phyloP scores from a whole-genome alignment of 2,329 filamentous ascomycete species.

The Talaromyces sp. region DNA sequence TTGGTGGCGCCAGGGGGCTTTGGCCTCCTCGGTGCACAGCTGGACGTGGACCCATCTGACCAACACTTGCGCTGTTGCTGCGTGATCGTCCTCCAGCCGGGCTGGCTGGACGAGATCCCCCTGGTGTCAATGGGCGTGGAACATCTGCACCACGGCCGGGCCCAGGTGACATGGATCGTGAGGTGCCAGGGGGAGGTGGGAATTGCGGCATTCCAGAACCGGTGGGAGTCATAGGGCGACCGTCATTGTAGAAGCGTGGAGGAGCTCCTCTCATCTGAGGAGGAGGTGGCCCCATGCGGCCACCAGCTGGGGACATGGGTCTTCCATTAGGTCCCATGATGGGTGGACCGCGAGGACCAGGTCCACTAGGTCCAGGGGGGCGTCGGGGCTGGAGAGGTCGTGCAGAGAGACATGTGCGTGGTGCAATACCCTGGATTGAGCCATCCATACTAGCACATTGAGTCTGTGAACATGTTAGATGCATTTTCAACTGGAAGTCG shows the following conservation, averaged over 20 bases:
- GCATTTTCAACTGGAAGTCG: slow-evolving; percentile 22
- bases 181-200: slow-evolving; percentile 27
- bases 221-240: slow-evolving; percentile 32
- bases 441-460: slow-evolving; percentile 88
- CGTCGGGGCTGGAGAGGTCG: slow-evolving; percentile 80
- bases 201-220: slow-evolving; percentile 25
- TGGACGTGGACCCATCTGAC: slow-evolving; percentile 27
- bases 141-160: slow-evolving; percentile 10
- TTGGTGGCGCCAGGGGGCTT: slow-evolving; percentile 28
- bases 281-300: slow-evolving; percentile 22
- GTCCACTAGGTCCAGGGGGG: slow-evolving; percentile 38
- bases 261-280: slow-evolving; percentile 14
- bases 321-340: slow-evolving; percentile 19
- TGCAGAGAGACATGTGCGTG: slow-evolving; percentile 87
- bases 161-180: slow-evolving; percentile 32
- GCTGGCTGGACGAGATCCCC: slow-evolving; percentile 40
- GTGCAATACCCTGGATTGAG: slow-evolving; percentile 86
- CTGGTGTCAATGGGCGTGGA: slow-evolving; percentile 21
- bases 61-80: slow-evolving; percentile 44
- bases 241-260: slow-evolving; percentile 24
- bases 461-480: slow-evolving; percentile 54
- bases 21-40: slow-evolving; percentile 18
- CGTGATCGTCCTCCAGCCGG: slow-evolving; percentile 28
- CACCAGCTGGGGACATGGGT: slow-evolving; percentile 44
- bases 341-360: slow-evolving; percentile 19